Evolutionary conservation across 257 asterid genomes (phyloP).

Genomic region (Fraxinus cuspidata): DNA sequence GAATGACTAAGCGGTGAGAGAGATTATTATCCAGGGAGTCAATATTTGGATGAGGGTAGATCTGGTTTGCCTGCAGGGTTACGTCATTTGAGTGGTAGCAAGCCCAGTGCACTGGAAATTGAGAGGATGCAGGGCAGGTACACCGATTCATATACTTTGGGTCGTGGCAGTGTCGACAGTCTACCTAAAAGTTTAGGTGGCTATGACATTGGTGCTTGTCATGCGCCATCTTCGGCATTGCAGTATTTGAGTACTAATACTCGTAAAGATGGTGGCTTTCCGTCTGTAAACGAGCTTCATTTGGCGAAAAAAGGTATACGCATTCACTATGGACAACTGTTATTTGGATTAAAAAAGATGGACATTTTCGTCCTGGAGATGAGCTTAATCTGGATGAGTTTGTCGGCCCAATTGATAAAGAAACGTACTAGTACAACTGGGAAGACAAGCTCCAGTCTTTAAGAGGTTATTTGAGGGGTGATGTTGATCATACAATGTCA

Average conservation of each 20-base stretch:
- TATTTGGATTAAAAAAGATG: conserved; percentile 36
- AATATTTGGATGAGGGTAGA: conserved; percentile 27
- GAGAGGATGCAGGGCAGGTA: conserved; percentile 41
- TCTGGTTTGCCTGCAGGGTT: conserved; percentile 27
- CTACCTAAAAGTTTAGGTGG: conserved; percentile 24
- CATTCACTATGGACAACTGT: conserved; percentile 21
- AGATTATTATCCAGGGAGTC: conserved; percentile 30
- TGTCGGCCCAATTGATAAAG: conserved; percentile 32
- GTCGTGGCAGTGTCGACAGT: conserved; percentile 34
- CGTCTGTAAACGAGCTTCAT: conserved; percentile 28
- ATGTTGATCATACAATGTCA: conserved; percentile 32
- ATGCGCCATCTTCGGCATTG: conserved; percentile 31
- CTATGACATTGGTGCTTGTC: conserved; percentile 26
- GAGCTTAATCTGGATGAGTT: conserved; percentile 26
- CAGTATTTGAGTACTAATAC: conserved; percentile 30
- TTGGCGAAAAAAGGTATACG: conserved; percentile 38
- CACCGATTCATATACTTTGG: conserved; percentile 36
- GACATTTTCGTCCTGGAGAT: conserved; percentile 30
- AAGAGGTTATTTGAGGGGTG: conserved; percentile 31
- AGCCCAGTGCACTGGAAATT: conserved; percentile 30
- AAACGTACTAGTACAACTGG: conserved; percentile 24
- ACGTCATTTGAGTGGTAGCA: conserved; percentile 23
- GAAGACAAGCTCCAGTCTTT: conserved; percentile 36
- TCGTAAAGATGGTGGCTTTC: conserved; percentile 31
- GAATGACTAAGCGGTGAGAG: conserved; percentile 36